A percentile compares a stretch with the other conserved stretches of the same genome.
phyloP scores from a whole-genome alignment of 306 rosid genomes.

The Gynostemma pentaphyllum region DNA sequence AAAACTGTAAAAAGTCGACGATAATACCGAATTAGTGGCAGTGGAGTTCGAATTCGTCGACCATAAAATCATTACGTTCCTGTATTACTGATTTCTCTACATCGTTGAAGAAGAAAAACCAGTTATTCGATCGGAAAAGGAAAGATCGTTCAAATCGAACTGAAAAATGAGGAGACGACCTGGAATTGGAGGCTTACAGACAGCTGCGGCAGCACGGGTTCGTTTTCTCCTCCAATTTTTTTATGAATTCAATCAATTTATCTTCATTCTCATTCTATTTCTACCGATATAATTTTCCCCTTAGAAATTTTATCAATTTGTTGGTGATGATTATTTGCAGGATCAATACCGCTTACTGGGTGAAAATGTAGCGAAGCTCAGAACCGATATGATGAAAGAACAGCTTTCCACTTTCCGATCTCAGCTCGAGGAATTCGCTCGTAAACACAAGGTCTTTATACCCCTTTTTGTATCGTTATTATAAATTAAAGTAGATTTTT shows the following conservation, averaged over 20 bases:
- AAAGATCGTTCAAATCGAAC: not conserved
- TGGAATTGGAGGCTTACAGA: conserved; percentile 86
- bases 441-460: conserved; percentile 66
- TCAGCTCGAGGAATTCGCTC: conserved; percentile 93
- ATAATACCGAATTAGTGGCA: too few species aligned
- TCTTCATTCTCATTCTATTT: not conserved
- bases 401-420: conserved; percentile 84
- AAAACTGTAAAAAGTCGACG: too few species aligned
- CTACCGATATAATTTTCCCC: not conserved
- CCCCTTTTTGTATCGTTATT: too few species aligned
- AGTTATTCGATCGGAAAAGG: not conserved
- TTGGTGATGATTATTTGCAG: conserved; percentile 8
- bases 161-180: conserved; percentile 71
- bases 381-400: conserved; percentile 89
- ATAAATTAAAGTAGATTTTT: too few species aligned
- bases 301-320: not conserved
- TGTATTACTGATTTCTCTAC: not conserved
- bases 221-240: not conserved
- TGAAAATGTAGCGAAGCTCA: conserved; percentile 85
- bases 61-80: too few species aligned
- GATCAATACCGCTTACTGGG: conserved; percentile 78
- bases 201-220: conserved; percentile 77
- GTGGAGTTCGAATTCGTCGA: too few species aligned
- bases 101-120: not conserved
- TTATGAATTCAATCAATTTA: not conserved